Evolutionary conservation across 345 rosid species (phyloP).

Genomic region (Heritiera littoralis): DNA sequence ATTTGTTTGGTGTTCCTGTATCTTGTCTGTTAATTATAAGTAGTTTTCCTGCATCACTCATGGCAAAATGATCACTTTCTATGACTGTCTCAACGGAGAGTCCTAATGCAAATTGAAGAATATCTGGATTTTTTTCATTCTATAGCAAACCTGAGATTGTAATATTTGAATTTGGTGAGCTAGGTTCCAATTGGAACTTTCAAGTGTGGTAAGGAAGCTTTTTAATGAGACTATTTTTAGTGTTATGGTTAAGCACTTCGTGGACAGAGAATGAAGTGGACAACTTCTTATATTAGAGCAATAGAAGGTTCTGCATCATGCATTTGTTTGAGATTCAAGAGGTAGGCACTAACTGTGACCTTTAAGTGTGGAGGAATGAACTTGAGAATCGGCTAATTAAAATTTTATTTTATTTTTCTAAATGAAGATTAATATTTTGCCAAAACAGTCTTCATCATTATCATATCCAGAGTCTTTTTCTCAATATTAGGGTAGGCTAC

Average conservation of each 20-base stretch:
- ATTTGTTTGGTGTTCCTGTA: background rate
- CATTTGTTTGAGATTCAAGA: background rate
- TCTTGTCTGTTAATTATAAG: background rate
- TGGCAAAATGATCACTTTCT: background rate
- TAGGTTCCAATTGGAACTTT: background rate
- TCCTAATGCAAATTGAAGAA: background rate
- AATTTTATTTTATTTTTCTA: background rate
- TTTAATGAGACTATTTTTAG: background rate
- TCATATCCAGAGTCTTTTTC: no score
- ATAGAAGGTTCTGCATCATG: background rate
- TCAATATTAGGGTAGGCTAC: no score
- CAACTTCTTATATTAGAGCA: background rate
- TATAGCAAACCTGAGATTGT: background rate
- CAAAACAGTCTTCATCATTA: no score
- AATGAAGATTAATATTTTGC: background rate
- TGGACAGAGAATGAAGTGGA: background rate
- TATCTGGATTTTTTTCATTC: background rate
- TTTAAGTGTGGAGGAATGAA: background rate
- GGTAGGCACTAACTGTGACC: background rate
- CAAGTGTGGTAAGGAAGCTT: constrained; percentile 1
- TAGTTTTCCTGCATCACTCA: background rate
- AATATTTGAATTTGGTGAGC: background rate
- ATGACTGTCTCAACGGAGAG: background rate
- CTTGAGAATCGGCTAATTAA: background rate
- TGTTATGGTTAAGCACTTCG: background rate